Evolutionary conservation across 2,329 filamentous ascomycete species (phyloP).

Genomic region (Curvularia hawaiiensis): DNA sequence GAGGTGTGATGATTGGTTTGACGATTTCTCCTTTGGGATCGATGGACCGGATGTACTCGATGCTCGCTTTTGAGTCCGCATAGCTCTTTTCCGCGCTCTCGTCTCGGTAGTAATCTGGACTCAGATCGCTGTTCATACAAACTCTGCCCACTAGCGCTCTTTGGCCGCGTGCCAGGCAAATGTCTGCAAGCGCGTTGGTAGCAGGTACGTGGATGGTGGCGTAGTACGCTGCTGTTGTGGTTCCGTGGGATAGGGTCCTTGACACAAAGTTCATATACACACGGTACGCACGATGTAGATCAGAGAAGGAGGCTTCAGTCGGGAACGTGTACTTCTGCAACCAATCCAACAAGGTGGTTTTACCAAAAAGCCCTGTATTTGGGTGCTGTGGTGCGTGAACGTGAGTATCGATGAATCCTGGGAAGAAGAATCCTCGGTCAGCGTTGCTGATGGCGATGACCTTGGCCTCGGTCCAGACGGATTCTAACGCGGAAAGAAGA

Average conservation of each 20-base stretch:
- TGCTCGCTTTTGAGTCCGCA: slow-evolving; percentile 49
- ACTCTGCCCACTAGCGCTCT: slow-evolving; percentile 89
- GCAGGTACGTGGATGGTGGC: slow-evolving; percentile 85
- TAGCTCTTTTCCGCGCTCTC: slow-evolving; percentile 67
- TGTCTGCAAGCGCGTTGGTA: slow-evolving; percentile 87
- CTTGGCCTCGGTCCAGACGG: slow-evolving; percentile 49
- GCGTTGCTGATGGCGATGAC: slow-evolving; percentile 50
- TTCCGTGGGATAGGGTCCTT: slow-evolving; percentile 85
- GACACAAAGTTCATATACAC: slow-evolving; percentile 81
- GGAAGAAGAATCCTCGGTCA: slow-evolving; percentile 77
- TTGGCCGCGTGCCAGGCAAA: slow-evolving; percentile 81
- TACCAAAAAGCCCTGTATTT: slow-evolving; percentile 92
- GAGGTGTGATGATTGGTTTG: slow-evolving; percentile 77
- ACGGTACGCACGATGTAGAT: slow-evolving; percentile 64
- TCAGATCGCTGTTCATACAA: slow-evolving; percentile 83
- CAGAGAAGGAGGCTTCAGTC: slow-evolving; percentile 75
- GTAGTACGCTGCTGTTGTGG: slow-evolving; percentile 93
- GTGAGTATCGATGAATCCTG: slow-evolving; percentile 90
- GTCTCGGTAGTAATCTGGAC: slow-evolving; percentile 82
- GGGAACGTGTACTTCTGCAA: slow-evolving; percentile 94
- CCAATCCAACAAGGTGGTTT: slow-evolving; percentile 91
- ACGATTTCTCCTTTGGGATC: slow-evolving; percentile 71
- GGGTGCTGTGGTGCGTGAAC: slow-evolving; percentile 95
- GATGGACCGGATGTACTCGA: slow-evolving; percentile 65
- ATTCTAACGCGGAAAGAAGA: slow-evolving; percentile 15